A percentile compares a stretch with the other conserved stretches of the same genome.
Conservation (phyloP, 768 basidiomycete species). For the Lentinus brumalis region DNA sequence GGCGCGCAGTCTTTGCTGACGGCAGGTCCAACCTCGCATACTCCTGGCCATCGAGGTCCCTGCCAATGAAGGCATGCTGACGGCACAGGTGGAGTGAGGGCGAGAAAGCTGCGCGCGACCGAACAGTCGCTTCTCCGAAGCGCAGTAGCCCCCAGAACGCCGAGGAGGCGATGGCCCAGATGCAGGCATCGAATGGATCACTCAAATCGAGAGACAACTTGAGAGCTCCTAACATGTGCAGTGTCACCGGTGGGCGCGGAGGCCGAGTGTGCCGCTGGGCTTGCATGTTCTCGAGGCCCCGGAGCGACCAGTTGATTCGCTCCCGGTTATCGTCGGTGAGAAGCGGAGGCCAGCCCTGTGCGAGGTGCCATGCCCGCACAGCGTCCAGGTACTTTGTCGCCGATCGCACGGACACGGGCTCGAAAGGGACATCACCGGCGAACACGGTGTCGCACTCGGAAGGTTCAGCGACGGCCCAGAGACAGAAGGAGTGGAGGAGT, state of each 20-base stretch:
- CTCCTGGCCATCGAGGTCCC: constrained; percentile 28
- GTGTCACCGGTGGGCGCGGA: constrained; percentile 36
- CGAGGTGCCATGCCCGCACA: constrained; percentile 41
- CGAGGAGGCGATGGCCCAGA: constrained; percentile 39
- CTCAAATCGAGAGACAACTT: constrained; percentile 26
- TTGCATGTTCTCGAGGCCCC: constrained; percentile 32
- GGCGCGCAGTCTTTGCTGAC: constrained; percentile 38
- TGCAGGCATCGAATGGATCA: constrained; percentile 42
- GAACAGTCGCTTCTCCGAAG: constrained; percentile 40
- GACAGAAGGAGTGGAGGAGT: constrained; percentile 37
- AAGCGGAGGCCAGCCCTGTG: constrained; percentile 40
- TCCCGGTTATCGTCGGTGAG: constrained; percentile 21
- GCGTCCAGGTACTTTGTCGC: constrained; percentile 39
- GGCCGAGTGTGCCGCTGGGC: constrained; percentile 18
- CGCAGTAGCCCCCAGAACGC: constrained; percentile 45
- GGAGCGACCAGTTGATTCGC: constrained; percentile 32
- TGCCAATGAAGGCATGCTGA: constrained; percentile 21
- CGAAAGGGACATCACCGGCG: constrained; percentile 25
- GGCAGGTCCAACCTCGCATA: constrained; percentile 37
- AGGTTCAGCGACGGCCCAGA: constrained; percentile 40
- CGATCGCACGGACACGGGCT: constrained; percentile 31
- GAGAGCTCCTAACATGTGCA: constrained; percentile 37
- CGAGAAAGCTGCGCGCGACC: constrained; percentile 25
- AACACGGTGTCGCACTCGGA: constrained; percentile 6
- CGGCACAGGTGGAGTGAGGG: constrained; percentile 28